phyloP scores from a whole-genome alignment of 495 filamentous ascomycete species.

The Lepidopterella palustris region DNA sequence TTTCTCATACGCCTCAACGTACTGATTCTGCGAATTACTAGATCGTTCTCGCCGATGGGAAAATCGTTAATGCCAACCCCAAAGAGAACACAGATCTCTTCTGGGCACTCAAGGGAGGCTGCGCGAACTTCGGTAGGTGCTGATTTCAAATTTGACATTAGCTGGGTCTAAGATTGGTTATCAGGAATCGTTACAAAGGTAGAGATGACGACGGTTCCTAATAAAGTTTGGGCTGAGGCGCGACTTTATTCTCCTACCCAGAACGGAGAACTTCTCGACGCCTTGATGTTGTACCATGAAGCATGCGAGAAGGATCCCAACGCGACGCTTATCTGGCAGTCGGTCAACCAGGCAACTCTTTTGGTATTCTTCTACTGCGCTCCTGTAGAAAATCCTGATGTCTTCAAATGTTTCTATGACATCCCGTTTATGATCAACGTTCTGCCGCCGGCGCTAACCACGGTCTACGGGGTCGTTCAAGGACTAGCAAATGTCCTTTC shows the following conservation, averaged over 20 bases:
- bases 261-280: not conserved
- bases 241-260: too few relatives aligned
- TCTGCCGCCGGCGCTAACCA: too few relatives aligned
- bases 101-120: slow-evolving; percentile 43
- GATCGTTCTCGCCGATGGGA: slow-evolving; percentile 51
- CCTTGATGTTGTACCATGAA: not conserved
- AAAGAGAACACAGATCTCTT: slow-evolving; percentile 40
- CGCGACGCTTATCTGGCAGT: too few relatives aligned
- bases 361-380: too few relatives aligned
- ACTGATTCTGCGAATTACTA: slow-evolving; percentile 52
- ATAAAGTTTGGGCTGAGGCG: too few relatives aligned
- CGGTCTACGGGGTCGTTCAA: too few relatives aligned
- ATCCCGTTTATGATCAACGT: too few relatives aligned
- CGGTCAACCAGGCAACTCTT: too few relatives aligned
- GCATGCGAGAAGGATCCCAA: not conserved
- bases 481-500: too few relatives aligned
- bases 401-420: too few relatives aligned
- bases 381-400: too few relatives aligned
- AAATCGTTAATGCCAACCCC: slow-evolving; percentile 44
- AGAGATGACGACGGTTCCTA: not conserved
- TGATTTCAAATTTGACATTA: slow-evolving; percentile 12
- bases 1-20: slow-evolving; percentile 22
- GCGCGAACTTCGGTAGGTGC: slow-evolving; percentile 44
- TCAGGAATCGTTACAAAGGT: not conserved
- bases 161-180: slow-evolving; percentile 6